Evolutionary conservation across 192 early-diverging fungal genomes (phyloP).

Genomic region (Umbelopsis ramanniana): DNA sequence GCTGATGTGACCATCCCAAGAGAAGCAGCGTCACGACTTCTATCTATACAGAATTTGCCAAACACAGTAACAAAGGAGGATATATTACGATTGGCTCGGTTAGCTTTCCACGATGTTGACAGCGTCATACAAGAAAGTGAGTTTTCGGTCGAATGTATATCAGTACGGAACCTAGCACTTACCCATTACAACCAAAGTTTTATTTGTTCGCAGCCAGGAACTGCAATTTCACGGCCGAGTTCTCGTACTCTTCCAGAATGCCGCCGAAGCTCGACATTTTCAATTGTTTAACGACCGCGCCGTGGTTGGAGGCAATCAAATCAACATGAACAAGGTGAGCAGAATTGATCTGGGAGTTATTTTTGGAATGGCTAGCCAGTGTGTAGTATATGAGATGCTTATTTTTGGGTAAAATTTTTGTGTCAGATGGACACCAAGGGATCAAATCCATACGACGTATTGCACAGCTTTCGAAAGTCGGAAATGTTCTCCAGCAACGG

Average conservation of each 20-base stretch:
- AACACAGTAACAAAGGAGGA: constrained; percentile 36
- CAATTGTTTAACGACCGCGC: constrained; percentile 25
- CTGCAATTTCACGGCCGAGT: constrained; percentile 34
- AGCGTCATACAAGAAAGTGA: constrained; percentile 36
- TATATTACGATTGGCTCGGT: constrained; percentile 33
- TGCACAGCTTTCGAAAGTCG: neutral
- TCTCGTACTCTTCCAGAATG: constrained; percentile 23
- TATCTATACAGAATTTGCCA: constrained; percentile 33
- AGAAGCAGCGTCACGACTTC: constrained; percentile 19
- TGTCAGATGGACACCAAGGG: constrained; percentile 12
- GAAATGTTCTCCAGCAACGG: constrained; percentile 14
- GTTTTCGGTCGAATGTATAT: neutral
- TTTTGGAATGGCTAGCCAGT: neutral
- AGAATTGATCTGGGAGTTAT: neutral
- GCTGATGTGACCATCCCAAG: neutral
- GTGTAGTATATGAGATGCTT: neutral
- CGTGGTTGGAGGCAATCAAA: constrained; percentile 27
- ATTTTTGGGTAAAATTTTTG: constrained; percentile 2
- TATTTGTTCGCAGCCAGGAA: constrained; percentile 29
- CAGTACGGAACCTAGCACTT: neutral
- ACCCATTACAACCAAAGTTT: constrained; percentile 11
- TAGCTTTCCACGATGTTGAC: constrained; percentile 31
- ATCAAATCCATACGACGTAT: neutral
- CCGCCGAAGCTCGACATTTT: constrained; percentile 25
- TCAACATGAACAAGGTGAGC: constrained; percentile 31